Percentiles rank a stretch among this genome's conserved stretches.
These are phyloP conservation scores for Blastocladiella emersonii DNA, from an alignment of 371 early-diverging fungal genomes.

Conservation along the genomic window DNA sequence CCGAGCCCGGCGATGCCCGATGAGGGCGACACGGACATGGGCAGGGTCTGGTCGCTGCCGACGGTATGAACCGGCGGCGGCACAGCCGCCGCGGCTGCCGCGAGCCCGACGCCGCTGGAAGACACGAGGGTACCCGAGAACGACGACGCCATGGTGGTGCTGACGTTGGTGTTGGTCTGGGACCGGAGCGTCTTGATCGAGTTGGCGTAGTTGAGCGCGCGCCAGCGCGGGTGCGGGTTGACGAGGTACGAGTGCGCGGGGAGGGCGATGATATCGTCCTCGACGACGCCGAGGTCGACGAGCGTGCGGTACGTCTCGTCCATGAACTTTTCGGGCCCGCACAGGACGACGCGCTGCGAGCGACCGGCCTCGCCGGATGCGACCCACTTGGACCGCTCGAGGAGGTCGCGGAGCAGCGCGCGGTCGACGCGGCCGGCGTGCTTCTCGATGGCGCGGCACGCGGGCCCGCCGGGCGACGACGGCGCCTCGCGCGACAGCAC, in stretches of 20 bases:
- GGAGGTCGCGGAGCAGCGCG: not conserved
- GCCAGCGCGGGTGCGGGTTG: not conserved
- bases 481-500: not conserved
- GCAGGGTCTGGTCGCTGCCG: too few relatives aligned
- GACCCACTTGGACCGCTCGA: not conserved
- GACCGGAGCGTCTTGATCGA: too few relatives aligned
- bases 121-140: too few relatives aligned
- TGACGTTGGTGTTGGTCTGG: too few relatives aligned
- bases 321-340: not conserved
- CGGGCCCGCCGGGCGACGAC: not conserved
- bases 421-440: not conserved
- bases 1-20: too few relatives aligned
- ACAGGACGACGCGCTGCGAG: not conserved
- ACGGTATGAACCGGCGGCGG: too few relatives aligned
- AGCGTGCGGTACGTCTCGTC: not conserved
- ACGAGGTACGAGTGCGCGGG: not conserved
- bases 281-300: not conserved
- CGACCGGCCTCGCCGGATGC: not conserved
- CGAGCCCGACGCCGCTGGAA: too few relatives aligned
- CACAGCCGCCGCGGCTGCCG: too few relatives aligned
- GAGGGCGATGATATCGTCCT: not conserved
- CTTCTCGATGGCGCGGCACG: too few relatives aligned
- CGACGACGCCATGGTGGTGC: too few relatives aligned
- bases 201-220: not conserved
- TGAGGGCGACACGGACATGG: too few relatives aligned